Percentiles rank a stretch among this genome's conserved stretches.
phyloP scores from a whole-genome alignment of 345 rosid genomes.

The Anastatica hierochuntica region DNA sequence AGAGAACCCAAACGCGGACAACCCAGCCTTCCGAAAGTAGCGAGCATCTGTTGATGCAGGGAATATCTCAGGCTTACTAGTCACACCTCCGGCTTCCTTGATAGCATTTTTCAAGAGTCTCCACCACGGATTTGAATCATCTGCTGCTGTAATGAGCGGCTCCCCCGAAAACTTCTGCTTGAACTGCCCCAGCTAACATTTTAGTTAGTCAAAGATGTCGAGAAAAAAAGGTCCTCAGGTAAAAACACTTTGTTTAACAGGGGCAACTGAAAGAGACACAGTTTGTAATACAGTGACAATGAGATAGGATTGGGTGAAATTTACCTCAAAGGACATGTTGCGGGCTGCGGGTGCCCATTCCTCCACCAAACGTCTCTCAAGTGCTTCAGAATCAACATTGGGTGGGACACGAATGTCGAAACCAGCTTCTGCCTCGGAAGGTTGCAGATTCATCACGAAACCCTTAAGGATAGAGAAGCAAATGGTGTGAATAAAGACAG shows the following conservation, averaged over 20 bases:
- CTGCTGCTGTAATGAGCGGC: constrained; percentile 50
- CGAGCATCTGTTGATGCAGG: constrained; percentile 88
- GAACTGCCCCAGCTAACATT: constrained; percentile 54
- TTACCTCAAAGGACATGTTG: constrained; percentile 86
- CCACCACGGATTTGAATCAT: constrained; percentile 90
- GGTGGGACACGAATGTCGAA: constrained; percentile 87
- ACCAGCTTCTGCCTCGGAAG: constrained; percentile 97
- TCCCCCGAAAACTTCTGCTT: constrained; percentile 60
- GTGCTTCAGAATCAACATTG: constrained; percentile 48
- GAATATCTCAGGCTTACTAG: constrained; percentile 72
- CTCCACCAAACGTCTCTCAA: constrained; percentile 77
- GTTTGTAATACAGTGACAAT: too few relatives aligned
- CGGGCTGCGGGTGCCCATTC: constrained; percentile 95
- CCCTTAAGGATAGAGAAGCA: constrained; percentile 41
- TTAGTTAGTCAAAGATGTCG: too few relatives aligned
- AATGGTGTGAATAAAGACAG: not conserved
- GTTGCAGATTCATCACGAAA: constrained; percentile 92
- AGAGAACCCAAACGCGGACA: constrained; percentile 86
- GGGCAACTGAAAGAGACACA: too few relatives aligned
- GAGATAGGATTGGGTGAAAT: not conserved
- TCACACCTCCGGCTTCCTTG: constrained; percentile 57
- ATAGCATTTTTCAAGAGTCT: constrained; percentile 64
- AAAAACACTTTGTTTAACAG: too few relatives aligned
- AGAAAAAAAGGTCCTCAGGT: too few relatives aligned
- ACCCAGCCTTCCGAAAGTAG: constrained; percentile 51